Conservation (phyloP, 2,329 filamentous ascomycete genomes). For the Aureobasidium namibiae region DNA sequence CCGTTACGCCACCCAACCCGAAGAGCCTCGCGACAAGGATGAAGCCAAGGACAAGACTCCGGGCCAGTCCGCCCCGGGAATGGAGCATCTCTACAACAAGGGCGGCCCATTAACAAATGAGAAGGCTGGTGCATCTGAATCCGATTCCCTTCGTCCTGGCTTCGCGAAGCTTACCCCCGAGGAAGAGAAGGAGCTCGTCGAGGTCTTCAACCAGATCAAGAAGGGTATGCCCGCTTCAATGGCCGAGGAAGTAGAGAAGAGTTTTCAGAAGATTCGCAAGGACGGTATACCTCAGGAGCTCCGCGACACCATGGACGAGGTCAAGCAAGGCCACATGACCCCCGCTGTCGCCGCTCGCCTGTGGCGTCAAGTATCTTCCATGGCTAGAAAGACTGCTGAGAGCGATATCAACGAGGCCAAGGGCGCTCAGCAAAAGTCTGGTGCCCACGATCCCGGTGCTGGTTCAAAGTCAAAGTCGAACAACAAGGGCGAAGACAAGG, state of each 20-base stretch:
- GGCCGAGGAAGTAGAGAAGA: slow-evolving; percentile 49
- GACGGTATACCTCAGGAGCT: slow-evolving; percentile 64
- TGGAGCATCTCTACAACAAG: slow-evolving; percentile 39
- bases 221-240: slow-evolving; percentile 55
- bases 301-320: slow-evolving; percentile 52
- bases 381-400: slow-evolving; percentile 46
- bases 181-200: slow-evolving; percentile 51
- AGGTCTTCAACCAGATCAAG: slow-evolving; percentile 48
- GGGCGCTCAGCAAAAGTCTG: slow-evolving; percentile 34
- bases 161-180: slow-evolving; percentile 43
- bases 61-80: slow-evolving; percentile 32
- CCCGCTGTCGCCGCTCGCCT: slow-evolving; percentile 58
- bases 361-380: slow-evolving; percentile 47
- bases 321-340: slow-evolving; percentile 43
- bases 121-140: slow-evolving; percentile 22
- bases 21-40: slow-evolving; percentile 36
- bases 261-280: slow-evolving; percentile 55
- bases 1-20: slow-evolving; percentile 36
- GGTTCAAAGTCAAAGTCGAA: slow-evolving; percentile 27
- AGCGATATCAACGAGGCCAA: slow-evolving; percentile 24
- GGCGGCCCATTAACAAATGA: slow-evolving; percentile 32
- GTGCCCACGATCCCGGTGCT: slow-evolving; percentile 36
- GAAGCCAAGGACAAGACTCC: slow-evolving; percentile 27
- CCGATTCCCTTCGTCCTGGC: slow-evolving; percentile 17
- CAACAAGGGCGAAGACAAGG: slow-evolving; percentile 28